Percentiles rank a stretch among this genome's conserved stretches.
phyloP scores from a whole-genome alignment of 2,329 filamentous ascomycete species.

The Alternaria triticina region DNA sequence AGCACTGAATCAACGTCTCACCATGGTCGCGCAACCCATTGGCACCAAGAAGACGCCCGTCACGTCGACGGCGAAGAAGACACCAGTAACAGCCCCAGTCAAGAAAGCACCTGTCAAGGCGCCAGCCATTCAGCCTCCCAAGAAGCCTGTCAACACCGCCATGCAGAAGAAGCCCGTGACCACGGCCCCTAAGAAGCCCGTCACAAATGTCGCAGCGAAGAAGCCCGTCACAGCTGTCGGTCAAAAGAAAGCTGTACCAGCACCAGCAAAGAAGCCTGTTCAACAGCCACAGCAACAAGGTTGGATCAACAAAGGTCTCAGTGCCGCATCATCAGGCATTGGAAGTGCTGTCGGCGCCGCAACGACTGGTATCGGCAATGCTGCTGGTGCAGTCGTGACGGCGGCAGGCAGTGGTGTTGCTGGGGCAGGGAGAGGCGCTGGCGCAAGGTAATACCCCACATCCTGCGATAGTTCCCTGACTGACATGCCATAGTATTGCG shows the following conservation, averaged over 20 bases:
- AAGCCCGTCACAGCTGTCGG: slow-evolving; percentile 16
- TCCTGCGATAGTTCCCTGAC: not conserved
- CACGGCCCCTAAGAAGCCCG: slow-evolving; percentile 6
- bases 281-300: slow-evolving; percentile 45
- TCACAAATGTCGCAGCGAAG: slow-evolving; percentile 8
- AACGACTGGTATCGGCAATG: slow-evolving; percentile 53
- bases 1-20: slow-evolving; percentile 1
- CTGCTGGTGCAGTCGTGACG: slow-evolving; percentile 52
- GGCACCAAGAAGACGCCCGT: slow-evolving; percentile 33
- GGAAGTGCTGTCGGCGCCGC: slow-evolving; percentile 39
- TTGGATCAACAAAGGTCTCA: slow-evolving; percentile 50
- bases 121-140: slow-evolving; percentile 18
- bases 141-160: slow-evolving; percentile 24
- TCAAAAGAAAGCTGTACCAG: slow-evolving; percentile 18
- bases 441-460: slow-evolving; percentile 11
- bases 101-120: slow-evolving; percentile 6
- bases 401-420: slow-evolving; percentile 56
- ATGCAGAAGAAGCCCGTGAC: slow-evolving; percentile 25
- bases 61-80: slow-evolving; percentile 24
- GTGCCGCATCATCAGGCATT: slow-evolving; percentile 19
- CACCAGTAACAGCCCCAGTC: slow-evolving; percentile 7
- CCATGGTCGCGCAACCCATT: slow-evolving; percentile 35
- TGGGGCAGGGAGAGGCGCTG: slow-evolving; percentile 23
- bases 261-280: slow-evolving; percentile 11
- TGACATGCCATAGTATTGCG: slow-evolving; percentile 46